Evolutionary conservation across 75 land plant genomes (phyloP).

Genomic region (Pinus taeda): DNA sequence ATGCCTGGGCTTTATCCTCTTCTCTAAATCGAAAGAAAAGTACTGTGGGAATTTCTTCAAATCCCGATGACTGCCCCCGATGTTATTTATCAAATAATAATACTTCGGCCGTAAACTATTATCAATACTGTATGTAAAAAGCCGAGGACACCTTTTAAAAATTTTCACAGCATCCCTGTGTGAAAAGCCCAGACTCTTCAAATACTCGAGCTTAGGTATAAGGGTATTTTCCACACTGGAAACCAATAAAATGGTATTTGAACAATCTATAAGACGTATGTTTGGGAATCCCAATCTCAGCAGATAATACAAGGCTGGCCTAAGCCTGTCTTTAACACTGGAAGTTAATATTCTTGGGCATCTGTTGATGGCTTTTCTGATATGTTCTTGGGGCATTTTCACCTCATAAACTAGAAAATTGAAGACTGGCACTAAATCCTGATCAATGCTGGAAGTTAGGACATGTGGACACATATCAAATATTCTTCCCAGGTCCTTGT

Average conservation of each 20-base stretch:
- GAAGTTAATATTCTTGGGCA: slow-evolving; percentile 63
- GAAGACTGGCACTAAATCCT: slow-evolving; percentile 57
- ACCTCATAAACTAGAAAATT: slow-evolving; percentile 48
- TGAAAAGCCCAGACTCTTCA: slow-evolving; percentile 43
- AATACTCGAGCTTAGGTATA: slow-evolving; percentile 66
- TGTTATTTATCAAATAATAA: slow-evolving; percentile 54
- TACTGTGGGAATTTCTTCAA: slow-evolving; percentile 73
- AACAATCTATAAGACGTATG: slow-evolving; percentile 26
- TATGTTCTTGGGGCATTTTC: slow-evolving; percentile 31
- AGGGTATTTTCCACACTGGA: slow-evolving; percentile 65
- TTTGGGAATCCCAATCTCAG: slow-evolving; percentile 43
- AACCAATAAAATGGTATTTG: slow-evolving; percentile 57
- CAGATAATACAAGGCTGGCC: slow-evolving; percentile 66
- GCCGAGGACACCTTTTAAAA: slow-evolving; percentile 64
- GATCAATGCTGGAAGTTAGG: slow-evolving; percentile 43
- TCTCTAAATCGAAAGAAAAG: slow-evolving; percentile 71
- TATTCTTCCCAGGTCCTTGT: slow-evolving; percentile 50
- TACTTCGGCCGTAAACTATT: slow-evolving; percentile 74
- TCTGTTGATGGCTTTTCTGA: slow-evolving; percentile 53
- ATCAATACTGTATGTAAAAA: slow-evolving; percentile 81
- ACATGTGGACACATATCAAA: slow-evolving; percentile 63
- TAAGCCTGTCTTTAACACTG: slow-evolving; percentile 65
- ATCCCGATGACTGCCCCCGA: slow-evolving; percentile 57
- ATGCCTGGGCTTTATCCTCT: slow-evolving; percentile 69
- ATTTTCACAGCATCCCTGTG: slow-evolving; percentile 46